Evolutionary conservation across 495 filamentous ascomycete genomes (phyloP), one percentile per base, ranked within the genome.

Genomic region (Glutinoglossum americanum): DNA sequence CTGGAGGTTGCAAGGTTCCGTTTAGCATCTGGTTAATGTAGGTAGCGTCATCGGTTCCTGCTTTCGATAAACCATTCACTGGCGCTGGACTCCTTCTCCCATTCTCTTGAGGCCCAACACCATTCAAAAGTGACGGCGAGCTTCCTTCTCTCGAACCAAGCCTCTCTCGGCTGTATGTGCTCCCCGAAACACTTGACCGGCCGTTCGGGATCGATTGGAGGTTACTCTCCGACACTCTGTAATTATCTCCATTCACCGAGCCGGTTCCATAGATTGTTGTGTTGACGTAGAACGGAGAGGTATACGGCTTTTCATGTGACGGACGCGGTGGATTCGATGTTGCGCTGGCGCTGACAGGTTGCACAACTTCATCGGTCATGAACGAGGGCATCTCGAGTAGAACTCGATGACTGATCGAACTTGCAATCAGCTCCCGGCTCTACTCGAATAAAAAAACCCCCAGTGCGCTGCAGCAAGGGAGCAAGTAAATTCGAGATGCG

Each of bases 91-190:
- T 63, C 48, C 67, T 64, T 60, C 71, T 67, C 57, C 67, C 69
- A 47, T 66, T 62, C 41, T 79, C 69, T 55, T 65, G 67, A 37
- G 57, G 54, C 59, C 74, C 72, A 32, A 11, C 25, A 27, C 63
- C 73, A 60, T 74, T 77, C 55, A 68, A 71, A 57, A 76, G 59
- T 19, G 77, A 79, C 35, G 73, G 64, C 57, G 72, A 69, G 63
- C 76, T 79, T 48, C 70, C 74, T 62, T 78, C 74, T 57, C 72
- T 74, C 45, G 76, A 77, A 49, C 68, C 70, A 26, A 66, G 66
- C 60, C 68, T 64, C 17, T 76, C 75, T 61, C 71, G 72, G 55
- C 69, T 75, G 57, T 76, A 73, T 9, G 73, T 74, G 55, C 71
- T 70, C 63, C 70, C 68, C 1, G 49, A 32, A 27, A 53, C 11